Conservation (phyloP, 139 green algal genomes). For the Penium margaritaceum region DNA sequence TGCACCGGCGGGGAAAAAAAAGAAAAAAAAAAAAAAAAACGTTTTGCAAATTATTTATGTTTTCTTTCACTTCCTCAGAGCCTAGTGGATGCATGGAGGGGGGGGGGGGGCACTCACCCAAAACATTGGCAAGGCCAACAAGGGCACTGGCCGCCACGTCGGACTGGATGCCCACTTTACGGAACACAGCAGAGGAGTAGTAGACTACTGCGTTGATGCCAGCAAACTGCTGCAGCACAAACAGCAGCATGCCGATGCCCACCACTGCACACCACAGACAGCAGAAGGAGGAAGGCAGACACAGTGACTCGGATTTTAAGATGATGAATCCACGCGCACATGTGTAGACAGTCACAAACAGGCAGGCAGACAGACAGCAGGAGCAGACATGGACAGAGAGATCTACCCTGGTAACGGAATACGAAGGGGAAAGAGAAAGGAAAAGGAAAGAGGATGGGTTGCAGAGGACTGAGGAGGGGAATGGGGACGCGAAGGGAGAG, state of each 20-base stretch:
- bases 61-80: too few species aligned
- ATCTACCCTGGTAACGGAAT: too few species aligned
- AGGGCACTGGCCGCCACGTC: slow-evolving; percentile 70
- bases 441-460: neutral
- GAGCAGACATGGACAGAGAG: too few species aligned
- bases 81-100: too few species aligned
- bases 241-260: slow-evolving; percentile 53
- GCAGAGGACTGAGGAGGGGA: neutral
- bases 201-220: slow-evolving; percentile 92
- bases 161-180: slow-evolving; percentile 69
- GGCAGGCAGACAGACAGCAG: neutral
- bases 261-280: slow-evolving; percentile 8
- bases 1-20: too few species aligned
- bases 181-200: slow-evolving; percentile 82
- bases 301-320: neutral
- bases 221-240: slow-evolving; percentile 83
- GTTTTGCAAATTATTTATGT: too few species aligned
- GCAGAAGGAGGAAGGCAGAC: neutral
- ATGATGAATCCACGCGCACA: neutral
- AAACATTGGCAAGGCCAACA: slow-evolving; percentile 75
- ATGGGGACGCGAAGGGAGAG: too few species aligned
- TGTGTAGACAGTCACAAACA: neutral
- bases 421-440: too few species aligned
- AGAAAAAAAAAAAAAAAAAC: too few species aligned
- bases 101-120: slow-evolving; percentile 10